phyloP scores from a whole-genome alignment of 2,329 filamentous ascomycete species.

The Rhexocercosporidium sp. region DNA sequence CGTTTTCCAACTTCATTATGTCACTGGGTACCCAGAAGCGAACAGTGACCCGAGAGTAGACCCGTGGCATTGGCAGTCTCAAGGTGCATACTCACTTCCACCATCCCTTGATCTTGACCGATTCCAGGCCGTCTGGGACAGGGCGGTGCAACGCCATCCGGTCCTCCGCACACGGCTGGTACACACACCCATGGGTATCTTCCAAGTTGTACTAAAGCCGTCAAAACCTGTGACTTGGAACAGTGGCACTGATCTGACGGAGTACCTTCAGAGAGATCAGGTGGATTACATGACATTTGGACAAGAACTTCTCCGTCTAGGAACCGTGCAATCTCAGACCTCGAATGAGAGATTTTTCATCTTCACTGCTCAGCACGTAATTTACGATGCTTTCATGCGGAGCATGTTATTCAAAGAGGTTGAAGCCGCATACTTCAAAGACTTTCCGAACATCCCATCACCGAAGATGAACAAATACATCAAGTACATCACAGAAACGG shows the following conservation, averaged over 20 bases:
- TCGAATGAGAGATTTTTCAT: conserved; percentile 13
- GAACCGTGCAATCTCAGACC: conserved; percentile 5
- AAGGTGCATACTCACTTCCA: conserved; percentile 21
- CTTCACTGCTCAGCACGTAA: conserved; percentile 55
- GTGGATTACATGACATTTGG: conserved; percentile 13
- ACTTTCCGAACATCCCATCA: not conserved
- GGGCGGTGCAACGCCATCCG: not conserved
- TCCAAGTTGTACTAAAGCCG: conserved; percentile 12
- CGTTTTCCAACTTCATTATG: conserved; percentile 41
- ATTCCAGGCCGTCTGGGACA: conserved; percentile 24
- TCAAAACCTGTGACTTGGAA: not conserved
- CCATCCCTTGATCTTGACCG: conserved; percentile 23
- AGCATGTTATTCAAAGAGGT: conserved; percentile 27
- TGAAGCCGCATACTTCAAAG: conserved; percentile 11
- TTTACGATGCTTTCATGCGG: conserved; percentile 61
- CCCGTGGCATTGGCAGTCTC: conserved; percentile 18
- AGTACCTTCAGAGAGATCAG: conserved; percentile 9
- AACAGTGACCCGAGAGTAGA: not conserved
- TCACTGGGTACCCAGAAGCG: conserved; percentile 34
- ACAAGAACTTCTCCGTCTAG: conserved; percentile 7
- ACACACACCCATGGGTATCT: not conserved
- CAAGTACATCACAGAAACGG: conserved; percentile 12
- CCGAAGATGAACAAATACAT: conserved; percentile 20
- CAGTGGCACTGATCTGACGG: not conserved
- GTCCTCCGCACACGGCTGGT: conserved; percentile 19